Base-by-base conservation (phyloP, 306 rosid species). In the Potentilla sterilis region DNA sequence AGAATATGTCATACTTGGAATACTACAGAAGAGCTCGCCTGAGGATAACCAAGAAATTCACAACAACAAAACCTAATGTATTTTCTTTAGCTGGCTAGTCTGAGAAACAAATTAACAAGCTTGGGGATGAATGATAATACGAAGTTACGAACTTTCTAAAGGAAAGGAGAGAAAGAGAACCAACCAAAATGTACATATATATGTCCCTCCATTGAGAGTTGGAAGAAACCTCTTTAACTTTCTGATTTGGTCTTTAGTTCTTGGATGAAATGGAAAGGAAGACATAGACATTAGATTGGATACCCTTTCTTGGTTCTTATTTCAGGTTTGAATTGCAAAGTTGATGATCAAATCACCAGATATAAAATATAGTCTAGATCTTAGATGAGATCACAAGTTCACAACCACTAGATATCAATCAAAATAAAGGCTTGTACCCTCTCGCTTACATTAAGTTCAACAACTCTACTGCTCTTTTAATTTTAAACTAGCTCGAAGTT, bases 171-270 rank as follows among this genome's bases (percentile, higher is more conserved):
- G 82, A 67, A 68, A 75, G 82, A 70, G 62, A 68, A 78, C 40
- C 35, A 70, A 49, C 74, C 61, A 68, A 73, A 73, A 21, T 70
- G 61, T 51, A 73, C 75, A 77, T 48, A 24, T 59, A 77, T 48
- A 24, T 59, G 72, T 74, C 75, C 43, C 78, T 81, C 83, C 67
- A 75, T 34, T 67, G 58, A 69, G 67, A 80, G 63, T 66, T 38
- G 78, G 57, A 44, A 68, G 5, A 37, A 24, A 9, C 69, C 19
- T 62, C 7, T 46, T 77, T 75, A 49, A 66, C 73, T 79, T 75
- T 55, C 72, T 83, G 81, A 40, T 67, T 83, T 81, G 86, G 76
- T 73, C 4, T 66, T 12, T 63, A 58, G 86, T 67, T 47, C 46
- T 75, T 83, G 83, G 86, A 83, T 8, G 22, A 61, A 47, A 69